Base-by-base conservation (phyloP, 805 yeast genomes). In the Cyberlindnera xishuangbannaensis region DNA sequence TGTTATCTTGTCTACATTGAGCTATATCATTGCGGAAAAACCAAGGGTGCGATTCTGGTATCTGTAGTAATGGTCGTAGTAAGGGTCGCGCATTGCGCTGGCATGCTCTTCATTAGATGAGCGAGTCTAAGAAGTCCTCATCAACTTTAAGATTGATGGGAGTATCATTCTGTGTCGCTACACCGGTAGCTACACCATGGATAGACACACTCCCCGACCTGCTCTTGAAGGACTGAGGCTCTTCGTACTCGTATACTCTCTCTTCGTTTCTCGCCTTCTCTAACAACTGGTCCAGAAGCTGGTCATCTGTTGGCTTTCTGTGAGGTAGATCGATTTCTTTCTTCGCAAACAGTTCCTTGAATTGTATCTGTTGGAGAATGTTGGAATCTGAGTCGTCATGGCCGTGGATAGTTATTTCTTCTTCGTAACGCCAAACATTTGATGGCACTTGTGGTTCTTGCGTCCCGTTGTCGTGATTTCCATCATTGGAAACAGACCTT, bases 341-440 rank as follows among this genome's bases (percentile, higher is more conserved):
- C 7, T 31, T 31, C 18, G 25, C 19, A 31, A 14, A 28, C 4
- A 47, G 34, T 20, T 41, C 41, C 23, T 39, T 45, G 34, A 51
- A 43, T 18, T 48, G 47, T n/a, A 48, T 40, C 25, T 31, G 29
- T 12, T 39, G 31, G 9, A 47, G 27, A 2, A 40, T 8, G 5
- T 32, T 36, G 10, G 50, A 47, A 6, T 27, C 27, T 4, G 31
- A 36, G 10, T 37, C 34, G 27, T 43, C 46, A 12, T 40, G 27
- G 3, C 42, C 47, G 9, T 34, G 33, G n/a, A 48, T 46, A 15
- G 45, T 43, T 5, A 53, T 34, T 6, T 42, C 51, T 6, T 47
- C 55, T 10, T 44, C 47, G 27, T 46, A 48, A 30, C 53, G 48
- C 32, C 45, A 41, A 2, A 34, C 41, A 10, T 54, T 50, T 10